Conservation (phyloP, 1,284 basidiomycete species). For the Wallemia hederae region DNA sequence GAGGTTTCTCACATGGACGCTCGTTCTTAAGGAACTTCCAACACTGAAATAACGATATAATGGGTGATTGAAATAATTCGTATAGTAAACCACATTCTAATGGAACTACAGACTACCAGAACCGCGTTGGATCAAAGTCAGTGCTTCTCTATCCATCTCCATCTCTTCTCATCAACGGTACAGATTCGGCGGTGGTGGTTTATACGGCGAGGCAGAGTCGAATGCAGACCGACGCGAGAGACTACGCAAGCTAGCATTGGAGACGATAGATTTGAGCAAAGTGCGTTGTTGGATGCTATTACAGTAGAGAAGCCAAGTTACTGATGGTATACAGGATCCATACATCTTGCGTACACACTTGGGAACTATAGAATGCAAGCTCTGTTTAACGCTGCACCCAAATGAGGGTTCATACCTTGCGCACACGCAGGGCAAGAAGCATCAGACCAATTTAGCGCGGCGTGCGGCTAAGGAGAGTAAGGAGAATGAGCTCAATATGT, state of each 20-base stretch:
- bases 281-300: conserved; percentile 17
- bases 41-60: too few relatives aligned
- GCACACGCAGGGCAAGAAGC: conserved; percentile 98
- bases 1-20: too few relatives aligned
- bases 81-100: too few relatives aligned
- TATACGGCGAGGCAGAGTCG: conserved; percentile 55
- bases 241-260: conserved; percentile 71
- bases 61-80: too few relatives aligned
- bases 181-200: conserved; percentile 9
- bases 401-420: conserved; percentile 98
- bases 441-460: conserved; percentile 90
- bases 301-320: neutral
- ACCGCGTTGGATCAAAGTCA: conserved; percentile 14
- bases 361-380: conserved; percentile 82
- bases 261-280: conserved; percentile 87
- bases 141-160: neutral
- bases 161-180: neutral
- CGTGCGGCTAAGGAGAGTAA: conserved; percentile 86
- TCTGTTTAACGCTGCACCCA: conserved; percentile 90
- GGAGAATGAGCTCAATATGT: conserved; percentile 38
- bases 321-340: conserved; percentile 36
- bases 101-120: conserved; percentile 16
- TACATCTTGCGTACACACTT: conserved; percentile 97
- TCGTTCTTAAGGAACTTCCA: too few relatives aligned
- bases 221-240: conserved; percentile 90